Evolutionary conservation across 331 rosid species (phyloP), one percentile per base, ranked within the genome.

Genomic region (Dryas integrifolia): DNA sequence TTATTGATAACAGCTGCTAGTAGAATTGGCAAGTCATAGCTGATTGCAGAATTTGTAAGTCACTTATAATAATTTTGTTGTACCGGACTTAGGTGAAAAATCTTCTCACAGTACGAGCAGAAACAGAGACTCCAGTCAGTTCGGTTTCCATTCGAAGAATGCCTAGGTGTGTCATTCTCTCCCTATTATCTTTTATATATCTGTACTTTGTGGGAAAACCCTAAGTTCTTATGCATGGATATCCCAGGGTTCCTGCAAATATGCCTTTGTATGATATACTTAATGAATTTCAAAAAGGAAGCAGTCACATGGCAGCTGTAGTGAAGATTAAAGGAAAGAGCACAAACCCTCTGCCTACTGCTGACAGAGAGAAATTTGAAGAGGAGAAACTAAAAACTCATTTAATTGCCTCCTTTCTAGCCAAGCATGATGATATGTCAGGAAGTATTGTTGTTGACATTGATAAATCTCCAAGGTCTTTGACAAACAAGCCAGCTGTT

Each of bases 251-350:
- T 76, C 83, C 88, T 21, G 77, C 85, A 44, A 81, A 84, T 68
- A 81, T 84, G 85, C 87, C 87, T 30, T 52, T 84, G 60, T 80
- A 84, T 70, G 85, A 80, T 81, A 84, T 84, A 72, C 83, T 84
- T 39, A 84, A 84, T 51, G 87, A 80, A 78, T 84, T 84, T 73
- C 87, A 84, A 72, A 84, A 84, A 76, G 87, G 87, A 75, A 74
- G 83, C 63, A 84, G 85, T 75, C 88, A 84, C 62, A 70, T 84
- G 81, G 88, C 85, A 4, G 88, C 85, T 30, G 88, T 84, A 41
- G 88, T 84, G 69, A 84, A 62, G 76, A 77, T 72, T 43, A 84
- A 77, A 73, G 83, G 80, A 74, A 84, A 74, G 76, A 56, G 63
- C 67, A 80, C 56, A 61, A 63, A 6, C 50, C 62, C 77, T 73